Conservation (phyloP, 208 protist genomes). For the Trypanosoma avium region DNA sequence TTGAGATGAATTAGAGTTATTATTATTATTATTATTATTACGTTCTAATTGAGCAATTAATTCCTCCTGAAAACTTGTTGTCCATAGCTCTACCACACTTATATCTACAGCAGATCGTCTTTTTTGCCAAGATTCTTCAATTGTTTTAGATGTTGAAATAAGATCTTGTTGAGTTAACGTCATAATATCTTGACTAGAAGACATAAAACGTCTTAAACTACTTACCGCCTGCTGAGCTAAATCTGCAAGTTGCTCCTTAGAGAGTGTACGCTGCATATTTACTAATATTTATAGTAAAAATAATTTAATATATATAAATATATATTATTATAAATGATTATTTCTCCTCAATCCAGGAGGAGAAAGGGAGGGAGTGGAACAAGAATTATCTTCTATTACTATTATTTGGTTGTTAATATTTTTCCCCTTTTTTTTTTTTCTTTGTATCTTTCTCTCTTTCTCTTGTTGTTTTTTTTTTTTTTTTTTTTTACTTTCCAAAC, state of each 20-base stretch:
- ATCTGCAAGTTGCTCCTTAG: constrained; percentile 49
- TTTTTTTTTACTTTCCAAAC: neutral
- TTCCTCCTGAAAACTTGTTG: constrained; percentile 35
- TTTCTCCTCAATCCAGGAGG: neutral
- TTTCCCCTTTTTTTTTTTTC: neutral
- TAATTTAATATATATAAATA: neutral
- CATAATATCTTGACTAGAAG: constrained; percentile 36
- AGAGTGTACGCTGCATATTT: constrained; percentile 36
- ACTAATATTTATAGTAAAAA: constrained; percentile 1
- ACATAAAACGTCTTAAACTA: constrained; percentile 57
- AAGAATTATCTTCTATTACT: too few relatives aligned
- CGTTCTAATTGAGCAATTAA: constrained; percentile 30
- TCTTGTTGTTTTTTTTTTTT: neutral
- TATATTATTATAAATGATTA: neutral
- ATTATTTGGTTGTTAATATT: too few relatives aligned
- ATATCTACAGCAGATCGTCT: constrained; percentile 29
- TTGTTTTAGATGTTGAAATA: constrained; percentile 42
- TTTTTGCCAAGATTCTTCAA: constrained; percentile 50
- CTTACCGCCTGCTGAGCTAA: constrained; percentile 67
- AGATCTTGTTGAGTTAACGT: constrained; percentile 53
- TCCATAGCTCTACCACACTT: constrained; percentile 35
- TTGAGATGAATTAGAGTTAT: too few relatives aligned
- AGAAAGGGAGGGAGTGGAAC: neutral
- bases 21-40: constrained; percentile 1
- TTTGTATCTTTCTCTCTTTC: neutral